These are phyloP conservation scores for Acacia acuminata DNA, from an alignment of 306 rosid genomes.

Conservation along the genomic window DNA sequence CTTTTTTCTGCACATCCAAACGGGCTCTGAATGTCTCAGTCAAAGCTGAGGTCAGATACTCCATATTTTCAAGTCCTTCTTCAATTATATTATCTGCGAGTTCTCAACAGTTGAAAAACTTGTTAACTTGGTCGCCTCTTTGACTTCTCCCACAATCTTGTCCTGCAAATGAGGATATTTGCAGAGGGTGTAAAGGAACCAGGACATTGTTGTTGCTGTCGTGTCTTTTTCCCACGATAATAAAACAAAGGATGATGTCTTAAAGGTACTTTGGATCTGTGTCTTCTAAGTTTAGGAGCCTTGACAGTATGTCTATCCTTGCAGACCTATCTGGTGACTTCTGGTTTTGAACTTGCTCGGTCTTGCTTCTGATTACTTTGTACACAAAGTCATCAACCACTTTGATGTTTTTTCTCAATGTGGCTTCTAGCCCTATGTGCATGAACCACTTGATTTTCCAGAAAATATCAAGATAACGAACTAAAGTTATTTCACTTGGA, in stretches of 20 bases:
- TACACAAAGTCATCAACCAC: conserved; percentile 32
- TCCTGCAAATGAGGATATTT: conserved; percentile 57
- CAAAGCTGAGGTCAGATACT: conserved; percentile 56
- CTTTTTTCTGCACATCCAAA: too few species aligned
- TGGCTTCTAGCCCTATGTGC: conserved; percentile 50
- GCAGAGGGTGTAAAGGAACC: conserved; percentile 57
- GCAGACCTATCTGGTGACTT: conserved; percentile 27
- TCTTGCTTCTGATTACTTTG: conserved; percentile 14
- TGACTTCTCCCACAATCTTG: conserved; percentile 51
- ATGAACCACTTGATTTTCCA: conserved; percentile 47
- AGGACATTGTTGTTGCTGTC: conserved; percentile 51
- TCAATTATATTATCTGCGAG: conserved; percentile 42
- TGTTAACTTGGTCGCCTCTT: conserved; percentile 34
- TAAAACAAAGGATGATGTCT: conserved; percentile 52
- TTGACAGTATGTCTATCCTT: conserved; percentile 50
- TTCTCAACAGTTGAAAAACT: conserved; percentile 25
- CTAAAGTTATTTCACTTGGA: neutral
- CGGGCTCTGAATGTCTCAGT: conserved; percentile 61
- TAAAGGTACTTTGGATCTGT: conserved; percentile 40
- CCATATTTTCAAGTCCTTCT: conserved; percentile 55
- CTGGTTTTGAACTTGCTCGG: conserved; percentile 17
- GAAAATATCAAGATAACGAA: conserved; percentile 45
- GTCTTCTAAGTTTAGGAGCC: conserved; percentile 47
- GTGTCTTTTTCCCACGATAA: conserved; percentile 63
- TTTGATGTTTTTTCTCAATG: conserved; percentile 29